Evolutionary conservation across 2,329 filamentous ascomycete genomes (phyloP), one percentile per base, ranked within the genome.

Genomic region (Paraphoma sp.): DNA sequence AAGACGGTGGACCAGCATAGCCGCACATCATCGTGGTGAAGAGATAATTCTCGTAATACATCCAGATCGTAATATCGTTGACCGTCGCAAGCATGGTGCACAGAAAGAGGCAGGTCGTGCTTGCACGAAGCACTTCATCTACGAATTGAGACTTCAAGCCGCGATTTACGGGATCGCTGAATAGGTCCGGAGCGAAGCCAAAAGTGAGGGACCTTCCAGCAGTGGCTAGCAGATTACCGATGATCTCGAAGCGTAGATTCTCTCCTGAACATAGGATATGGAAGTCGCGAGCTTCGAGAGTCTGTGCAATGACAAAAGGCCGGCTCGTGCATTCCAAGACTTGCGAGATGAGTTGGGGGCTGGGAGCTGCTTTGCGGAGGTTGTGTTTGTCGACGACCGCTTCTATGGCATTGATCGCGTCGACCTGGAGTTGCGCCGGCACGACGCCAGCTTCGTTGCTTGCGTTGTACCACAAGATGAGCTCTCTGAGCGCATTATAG

Each of bases 31-130:
- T 64, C 14, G 65, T 66, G 0, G 75, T 75, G 29, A 79, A 63
- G 1, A 76, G 51, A 9, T 77, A 69, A 48, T 75, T 79, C 23
- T 80, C 58, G 38, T 70, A 69, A 41, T 67, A 68, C 63, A 74
- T 67, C 73, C 72, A 76, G 0, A 71, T 55, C 2, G 63, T 68
- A 17, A 80, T 49, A 45, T 80, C 78, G 46, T 80, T 80, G 2
- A 74, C 68, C 2, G 76, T 72, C 4, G 72, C 74, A 12, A 80
- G 64, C 42, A 76, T 63, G 4, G 69, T 76, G 53, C 75, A 78
- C 8, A 79, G 65, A 2, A 77, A 67, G 2, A 78, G 58, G 28
- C 72, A 76, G 8, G 66, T 71, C 6, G 78, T 76, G 48, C 77
- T 77, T 9, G 75, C 63, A 12, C 70, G 64, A 16, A 76, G 61